Base-by-base conservation (phyloP, 108 stramenopile species). In the Conticribra guillardii region DNA sequence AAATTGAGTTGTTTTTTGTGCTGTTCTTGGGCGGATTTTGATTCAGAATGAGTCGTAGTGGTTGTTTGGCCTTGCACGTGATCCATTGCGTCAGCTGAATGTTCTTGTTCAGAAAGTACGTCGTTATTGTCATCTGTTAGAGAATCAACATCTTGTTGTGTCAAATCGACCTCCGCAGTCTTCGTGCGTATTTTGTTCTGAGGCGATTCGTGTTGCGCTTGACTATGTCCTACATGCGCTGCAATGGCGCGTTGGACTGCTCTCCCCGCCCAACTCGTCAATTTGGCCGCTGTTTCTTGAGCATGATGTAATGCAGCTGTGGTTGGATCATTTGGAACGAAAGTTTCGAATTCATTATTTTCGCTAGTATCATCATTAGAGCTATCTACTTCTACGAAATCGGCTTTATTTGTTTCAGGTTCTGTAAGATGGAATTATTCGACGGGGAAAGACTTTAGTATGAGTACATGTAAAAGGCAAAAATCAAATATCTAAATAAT, bases 231-330 rank as follows among this genome's bases (percentile, higher is more conserved):
- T 3, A 80, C 69, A 73, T 89, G 91, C n/a, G 79, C 69, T 0
- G 84, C 79, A 33, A 97, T 82, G 14, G 96, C 96, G 28, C 91
- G 77, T 34, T 92, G 93, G 48, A 98, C 88, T 9, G 91, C 96
- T 41, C 89, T 67, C 2, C 93, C 97, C 16, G 97, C 97, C 97
- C 97, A 98, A 58, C 84, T 76, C 16, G 96, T 93, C 23, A 98
- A 67, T 52, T 80, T 80, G 0, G 88, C 64, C 7, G 97, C 97
- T 18, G 93, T 96, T 19, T 75, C 85, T 55, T 93, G 84, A 3
- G 96, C 96, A 32, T 85, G 87, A 27, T 83, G 51, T 50, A 97
- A 65, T 2, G 93, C 96, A 26, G 73, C 84, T 8, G 62, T 62
- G n/a, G 74, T 76, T 18, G 82, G 71, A 73, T 84, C 58, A 47